A percentile compares a stretch with the other conserved stretches of the same genome.
phyloP scores from a whole-genome alignment of 2,329 filamentous ascomycete species.

The Aspergillus puulaauensis region DNA sequence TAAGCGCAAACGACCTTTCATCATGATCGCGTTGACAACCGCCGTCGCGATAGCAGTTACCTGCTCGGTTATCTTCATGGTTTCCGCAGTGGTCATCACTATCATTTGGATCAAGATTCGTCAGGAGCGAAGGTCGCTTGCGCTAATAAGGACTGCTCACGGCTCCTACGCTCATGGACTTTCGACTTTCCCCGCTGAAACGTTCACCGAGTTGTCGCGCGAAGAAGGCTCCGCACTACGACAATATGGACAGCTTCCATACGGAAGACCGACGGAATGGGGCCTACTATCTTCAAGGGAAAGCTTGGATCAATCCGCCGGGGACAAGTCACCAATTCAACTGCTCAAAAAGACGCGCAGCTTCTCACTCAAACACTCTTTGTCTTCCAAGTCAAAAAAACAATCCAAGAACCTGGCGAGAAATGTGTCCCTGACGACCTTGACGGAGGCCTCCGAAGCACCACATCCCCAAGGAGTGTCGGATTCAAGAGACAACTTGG shows the following conservation, averaged over 20 bases:
- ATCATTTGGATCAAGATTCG: constrained; percentile 37
- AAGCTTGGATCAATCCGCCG: constrained; percentile 22
- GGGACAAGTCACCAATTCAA: constrained; percentile 21
- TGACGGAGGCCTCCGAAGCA: constrained; percentile 29
- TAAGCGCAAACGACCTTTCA: constrained; percentile 10
- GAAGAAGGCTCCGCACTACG: constrained; percentile 31
- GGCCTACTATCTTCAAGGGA: constrained; percentile 33
- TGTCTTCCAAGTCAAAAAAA: constrained; percentile 27
- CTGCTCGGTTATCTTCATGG: constrained; percentile 34
- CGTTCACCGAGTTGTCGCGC: constrained; percentile 32
- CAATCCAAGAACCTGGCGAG: constrained; percentile 28
- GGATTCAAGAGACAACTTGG: constrained; percentile 29
- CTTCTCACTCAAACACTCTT: constrained; percentile 34
- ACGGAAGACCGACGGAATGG: constrained; percentile 37
- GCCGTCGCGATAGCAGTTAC: constrained; percentile 37
- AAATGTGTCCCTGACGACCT: constrained; percentile 32
- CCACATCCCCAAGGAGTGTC: constrained; percentile 17
- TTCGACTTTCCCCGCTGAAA: constrained; percentile 27
- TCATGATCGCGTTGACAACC: constrained; percentile 33
- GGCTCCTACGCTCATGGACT: constrained; percentile 20
- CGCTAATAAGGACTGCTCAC: constrained; percentile 23
- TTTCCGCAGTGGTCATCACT: constrained; percentile 31
- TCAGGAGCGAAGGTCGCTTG: constrained; percentile 32
- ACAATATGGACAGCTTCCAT: constrained; percentile 35
- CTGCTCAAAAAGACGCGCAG: constrained; percentile 31